Percentiles rank a stretch among this genome's conserved stretches.
Conservation (phyloP, 805 yeast species). For the Candida verbasci region DNA sequence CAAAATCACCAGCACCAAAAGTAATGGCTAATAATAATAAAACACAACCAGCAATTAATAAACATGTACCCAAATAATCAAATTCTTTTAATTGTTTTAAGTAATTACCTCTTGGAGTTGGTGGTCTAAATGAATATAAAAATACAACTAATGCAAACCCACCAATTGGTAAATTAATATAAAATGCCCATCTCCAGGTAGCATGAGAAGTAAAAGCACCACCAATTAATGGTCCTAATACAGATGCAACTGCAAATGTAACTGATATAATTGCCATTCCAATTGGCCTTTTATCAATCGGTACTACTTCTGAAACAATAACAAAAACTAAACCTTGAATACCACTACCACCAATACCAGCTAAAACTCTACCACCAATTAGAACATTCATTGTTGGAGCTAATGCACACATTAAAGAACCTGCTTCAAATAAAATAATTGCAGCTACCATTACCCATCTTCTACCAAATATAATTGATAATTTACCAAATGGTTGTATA, state of each 20-base stretch:
- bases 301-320: slow-evolving; percentile 52
- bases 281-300: slow-evolving; percentile 48
- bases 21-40: slow-evolving; percentile 51
- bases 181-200: slow-evolving; percentile 61
- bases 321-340: slow-evolving; percentile 48
- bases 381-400: slow-evolving; percentile 31
- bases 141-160: slow-evolving; percentile 26
- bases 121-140: slow-evolving; percentile 41
- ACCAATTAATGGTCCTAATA: slow-evolving; percentile 52
- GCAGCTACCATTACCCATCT: slow-evolving; percentile 19
- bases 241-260: slow-evolving; percentile 45
- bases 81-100: slow-evolving; percentile 39
- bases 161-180: slow-evolving; percentile 43
- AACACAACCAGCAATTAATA: slow-evolving; percentile 45
- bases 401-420: slow-evolving; percentile 36
- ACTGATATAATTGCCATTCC: slow-evolving; percentile 53
- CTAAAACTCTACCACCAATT: slow-evolving; percentile 48
- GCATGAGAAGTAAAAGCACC: slow-evolving; percentile 41
- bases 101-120: slow-evolving; percentile 34
- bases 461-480: slow-evolving; percentile 34
- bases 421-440: slow-evolving; percentile 21
- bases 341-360: slow-evolving; percentile 61
- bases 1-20: slow-evolving; percentile 49
- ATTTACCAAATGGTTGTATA: slow-evolving; percentile 33
- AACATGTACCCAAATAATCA: slow-evolving; percentile 50